These are phyloP conservation scores for Mucor sp. DNA, from an alignment of 371 early-diverging fungal species.

Conservation along the genomic window DNA sequence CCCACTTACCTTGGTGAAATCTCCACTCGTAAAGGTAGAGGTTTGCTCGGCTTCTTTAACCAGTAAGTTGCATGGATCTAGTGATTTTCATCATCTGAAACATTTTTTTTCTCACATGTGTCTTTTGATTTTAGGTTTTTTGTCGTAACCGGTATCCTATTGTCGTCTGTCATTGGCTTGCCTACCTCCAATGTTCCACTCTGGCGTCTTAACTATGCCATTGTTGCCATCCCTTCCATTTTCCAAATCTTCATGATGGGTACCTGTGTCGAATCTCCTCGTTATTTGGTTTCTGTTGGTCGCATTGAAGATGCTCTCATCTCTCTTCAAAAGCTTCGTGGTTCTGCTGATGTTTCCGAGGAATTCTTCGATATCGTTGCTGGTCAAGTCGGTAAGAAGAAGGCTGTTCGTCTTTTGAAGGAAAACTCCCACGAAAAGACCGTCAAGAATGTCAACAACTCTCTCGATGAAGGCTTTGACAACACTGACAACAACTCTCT, in stretches of 20 bases:
- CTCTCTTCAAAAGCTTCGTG: slow-evolving; percentile 59
- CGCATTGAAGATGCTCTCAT: slow-evolving; percentile 57
- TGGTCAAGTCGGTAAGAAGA: slow-evolving; percentile 17
- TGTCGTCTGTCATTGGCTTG: slow-evolving; percentile 67
- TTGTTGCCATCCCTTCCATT: slow-evolving; percentile 70
- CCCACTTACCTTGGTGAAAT: slow-evolving; percentile 86
- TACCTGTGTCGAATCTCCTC: slow-evolving; percentile 80
- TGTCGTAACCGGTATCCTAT: slow-evolving; percentile 74
- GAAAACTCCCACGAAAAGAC: slow-evolving; percentile 21
- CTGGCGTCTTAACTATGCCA: slow-evolving; percentile 68
- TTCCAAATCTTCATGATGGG: slow-evolving; percentile 68
- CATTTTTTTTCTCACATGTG: not conserved
- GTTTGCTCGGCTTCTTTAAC: slow-evolving; percentile 70
- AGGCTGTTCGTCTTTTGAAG: slow-evolving; percentile 17
- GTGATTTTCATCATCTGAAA: not conserved
- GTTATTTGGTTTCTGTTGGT: slow-evolving; percentile 64
- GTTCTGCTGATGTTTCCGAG: slow-evolving; percentile 24
- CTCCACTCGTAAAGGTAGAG: slow-evolving; percentile 70
- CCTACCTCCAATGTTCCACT: slow-evolving; percentile 62
- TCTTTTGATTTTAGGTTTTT: slow-evolving; percentile 32
- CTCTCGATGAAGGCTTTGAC: slow-evolving; percentile 26
- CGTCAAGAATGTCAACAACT: not conserved
- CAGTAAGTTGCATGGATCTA: slow-evolving; percentile 45
- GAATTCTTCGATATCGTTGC: slow-evolving; percentile 12
- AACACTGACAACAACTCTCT: slow-evolving; percentile 1